These are phyloP conservation scores for Secale cereale DNA, from an alignment of 176 grass and related monocot species.

Conservation along the genomic window DNA sequence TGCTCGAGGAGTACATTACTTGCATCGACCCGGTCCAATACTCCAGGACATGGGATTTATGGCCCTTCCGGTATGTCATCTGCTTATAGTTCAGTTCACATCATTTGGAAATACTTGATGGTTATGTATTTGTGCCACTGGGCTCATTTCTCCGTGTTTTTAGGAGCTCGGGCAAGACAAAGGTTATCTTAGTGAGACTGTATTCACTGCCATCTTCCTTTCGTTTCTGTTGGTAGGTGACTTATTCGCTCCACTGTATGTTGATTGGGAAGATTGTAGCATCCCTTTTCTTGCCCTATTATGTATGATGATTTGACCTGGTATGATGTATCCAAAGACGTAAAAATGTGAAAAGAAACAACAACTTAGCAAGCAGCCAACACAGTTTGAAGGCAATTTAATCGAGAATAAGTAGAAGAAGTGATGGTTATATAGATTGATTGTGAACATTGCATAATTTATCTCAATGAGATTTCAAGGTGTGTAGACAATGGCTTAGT, in stretches of 20 bases:
- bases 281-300: not conserved
- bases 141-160: conserved; percentile 9
- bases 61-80: conserved; percentile 73
- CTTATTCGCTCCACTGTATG: not conserved
- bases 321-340: not conserved
- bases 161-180: conserved; percentile 86
- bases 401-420: conserved; percentile 1
- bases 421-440: not conserved
- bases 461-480: not conserved
- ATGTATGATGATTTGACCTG: conserved; percentile 17
- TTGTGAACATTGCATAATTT: conserved; percentile 2
- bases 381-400: not conserved
- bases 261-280: conserved; percentile 6
- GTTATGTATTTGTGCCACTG: conserved; percentile 20
- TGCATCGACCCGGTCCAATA: conserved; percentile 80
- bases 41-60: conserved; percentile 97
- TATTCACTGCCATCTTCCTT: conserved; percentile 89
- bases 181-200: conserved; percentile 85
- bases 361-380: not conserved
- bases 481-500: not conserved
- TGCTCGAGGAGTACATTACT: conserved; percentile 97
- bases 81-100: not conserved
- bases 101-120: conserved; percentile 11
- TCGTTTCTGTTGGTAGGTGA: conserved; percentile 78
- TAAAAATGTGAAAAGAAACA: not conserved